Percentiles rank a stretch among this genome's conserved stretches.
Conservation (phyloP, 2,329 filamentous ascomycete genomes). For the Botrytis tulipae region DNA sequence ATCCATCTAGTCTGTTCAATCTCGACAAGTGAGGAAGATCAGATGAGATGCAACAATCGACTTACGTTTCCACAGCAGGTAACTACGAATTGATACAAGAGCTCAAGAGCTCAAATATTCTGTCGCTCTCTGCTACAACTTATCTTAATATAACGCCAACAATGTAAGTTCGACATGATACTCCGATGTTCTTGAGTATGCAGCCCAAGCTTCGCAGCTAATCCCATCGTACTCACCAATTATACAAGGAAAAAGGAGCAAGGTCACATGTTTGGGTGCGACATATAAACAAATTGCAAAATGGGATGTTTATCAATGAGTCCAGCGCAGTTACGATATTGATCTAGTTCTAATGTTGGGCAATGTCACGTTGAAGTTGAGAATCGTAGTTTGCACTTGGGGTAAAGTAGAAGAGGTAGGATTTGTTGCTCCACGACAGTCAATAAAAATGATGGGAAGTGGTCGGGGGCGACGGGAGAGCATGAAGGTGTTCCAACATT, state of each 20-base stretch:
- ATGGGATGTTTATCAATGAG: not conserved
- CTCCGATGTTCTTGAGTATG: not conserved
- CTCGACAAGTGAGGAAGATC: not conserved
- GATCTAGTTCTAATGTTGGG: too few relatives aligned
- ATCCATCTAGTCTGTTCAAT: not conserved
- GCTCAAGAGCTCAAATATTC: not conserved
- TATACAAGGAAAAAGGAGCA: not conserved
- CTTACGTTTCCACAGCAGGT: not conserved
- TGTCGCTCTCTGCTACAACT: not conserved
- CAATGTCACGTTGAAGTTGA: not conserved
- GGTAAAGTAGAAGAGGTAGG: not conserved
- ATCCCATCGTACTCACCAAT: not conserved
- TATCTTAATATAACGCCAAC: not conserved
- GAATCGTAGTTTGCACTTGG: not conserved
- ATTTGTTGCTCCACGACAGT: not conserved
- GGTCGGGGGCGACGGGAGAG: too few relatives aligned
- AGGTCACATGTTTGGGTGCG: not conserved
- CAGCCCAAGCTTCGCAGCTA: not conserved
- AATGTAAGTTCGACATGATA: not conserved
- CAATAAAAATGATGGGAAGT: not conserved
- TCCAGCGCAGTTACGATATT: not conserved
- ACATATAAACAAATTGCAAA: not conserved
- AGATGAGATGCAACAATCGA: not conserved
- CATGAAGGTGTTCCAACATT: not conserved
- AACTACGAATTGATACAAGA: not conserved